These are phyloP conservation scores for Trichoderma simmonsii DNA, from an alignment of 2,329 filamentous ascomycete species.

Conservation along the genomic window DNA sequence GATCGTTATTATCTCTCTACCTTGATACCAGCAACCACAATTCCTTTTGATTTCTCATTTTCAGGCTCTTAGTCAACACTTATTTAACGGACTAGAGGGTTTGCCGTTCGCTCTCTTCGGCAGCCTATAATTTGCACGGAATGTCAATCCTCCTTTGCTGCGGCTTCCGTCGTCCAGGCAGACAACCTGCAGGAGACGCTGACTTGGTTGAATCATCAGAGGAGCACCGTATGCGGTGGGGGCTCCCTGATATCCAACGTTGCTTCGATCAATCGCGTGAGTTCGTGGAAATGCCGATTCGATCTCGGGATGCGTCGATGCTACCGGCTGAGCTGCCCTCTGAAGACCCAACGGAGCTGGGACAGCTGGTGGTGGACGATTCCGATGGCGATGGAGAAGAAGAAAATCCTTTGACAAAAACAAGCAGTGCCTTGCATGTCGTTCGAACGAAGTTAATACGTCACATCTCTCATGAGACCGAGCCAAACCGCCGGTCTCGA, in stretches of 20 bases:
- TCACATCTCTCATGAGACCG: conserved; percentile 45
- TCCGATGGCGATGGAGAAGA: conserved; percentile 40
- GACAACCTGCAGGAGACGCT: not conserved
- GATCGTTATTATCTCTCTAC: conserved; percentile 7
- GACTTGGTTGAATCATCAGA: not conserved
- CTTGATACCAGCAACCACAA: not conserved
- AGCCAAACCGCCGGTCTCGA: conserved; percentile 39
- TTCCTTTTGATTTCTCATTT: conserved; percentile 2
- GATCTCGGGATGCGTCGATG: not conserved
- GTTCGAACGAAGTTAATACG: conserved; percentile 46
- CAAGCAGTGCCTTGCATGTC: conserved; percentile 41
- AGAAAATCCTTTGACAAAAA: conserved; percentile 27
- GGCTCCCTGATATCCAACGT: not conserved
- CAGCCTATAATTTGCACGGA: not conserved
- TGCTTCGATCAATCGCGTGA: not conserved
- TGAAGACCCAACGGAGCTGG: conserved; percentile 28
- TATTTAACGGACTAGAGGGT: not conserved
- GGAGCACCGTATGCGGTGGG: not conserved
- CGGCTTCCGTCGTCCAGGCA: conserved; percentile 11
- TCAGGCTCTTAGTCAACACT: conserved; percentile 17
- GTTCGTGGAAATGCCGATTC: conserved; percentile 1
- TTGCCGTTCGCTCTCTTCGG: not conserved
- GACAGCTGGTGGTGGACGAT: conserved; percentile 36
- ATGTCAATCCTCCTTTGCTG: conserved; percentile 19
- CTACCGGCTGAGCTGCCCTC: not conserved